Conservation (phyloP, 495 filamentous ascomycete species). For the Hypomontagnella monticulosa region DNA sequence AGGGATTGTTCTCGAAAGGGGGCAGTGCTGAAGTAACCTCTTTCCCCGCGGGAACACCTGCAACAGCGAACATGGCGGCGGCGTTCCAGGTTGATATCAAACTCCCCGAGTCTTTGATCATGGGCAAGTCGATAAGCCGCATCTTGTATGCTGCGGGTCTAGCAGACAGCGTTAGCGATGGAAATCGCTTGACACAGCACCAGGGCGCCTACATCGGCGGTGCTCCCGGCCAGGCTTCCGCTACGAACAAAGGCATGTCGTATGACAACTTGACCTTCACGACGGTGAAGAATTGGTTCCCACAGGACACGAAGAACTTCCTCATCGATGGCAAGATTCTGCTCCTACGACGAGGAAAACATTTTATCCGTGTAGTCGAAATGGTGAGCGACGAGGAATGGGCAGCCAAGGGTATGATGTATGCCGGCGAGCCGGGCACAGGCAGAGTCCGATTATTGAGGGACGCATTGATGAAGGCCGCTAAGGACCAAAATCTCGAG, state of each 20-base stretch:
- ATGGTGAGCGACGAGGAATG: conserved; percentile 79
- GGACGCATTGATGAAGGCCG: conserved; percentile 32
- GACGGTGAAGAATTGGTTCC: conserved; percentile 66
- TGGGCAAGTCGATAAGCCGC: conserved; percentile 67
- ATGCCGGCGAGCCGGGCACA: conserved; percentile 55
- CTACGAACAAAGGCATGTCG: conserved; percentile 59
- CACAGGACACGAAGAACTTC: conserved; percentile 66
- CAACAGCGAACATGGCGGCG: conserved; percentile 20
- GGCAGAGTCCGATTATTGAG: conserved; percentile 49
- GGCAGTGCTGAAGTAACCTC: conserved; percentile 1
- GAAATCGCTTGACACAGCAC: conserved; percentile 67
- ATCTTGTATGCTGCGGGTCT: conserved; percentile 76
- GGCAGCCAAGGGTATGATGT: conserved; percentile 50
- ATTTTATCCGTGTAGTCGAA: conserved; percentile 77
- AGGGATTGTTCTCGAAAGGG: conserved; percentile 58
- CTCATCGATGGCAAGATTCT: conserved; percentile 70
- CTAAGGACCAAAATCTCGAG: conserved; percentile 1
- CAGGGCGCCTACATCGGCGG: conserved; percentile 74
- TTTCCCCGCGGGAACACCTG: conserved; percentile 2
- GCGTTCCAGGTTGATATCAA: conserved; percentile 59
- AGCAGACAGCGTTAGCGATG: conserved; percentile 70
- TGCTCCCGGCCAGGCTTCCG: conserved; percentile 55
- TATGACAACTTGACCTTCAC: conserved; percentile 68
- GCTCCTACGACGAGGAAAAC: conserved; percentile 80
- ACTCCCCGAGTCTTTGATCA: conserved; percentile 73